Conservation (phyloP, 805 yeast species). For the Nakazawaea holstii region DNA sequence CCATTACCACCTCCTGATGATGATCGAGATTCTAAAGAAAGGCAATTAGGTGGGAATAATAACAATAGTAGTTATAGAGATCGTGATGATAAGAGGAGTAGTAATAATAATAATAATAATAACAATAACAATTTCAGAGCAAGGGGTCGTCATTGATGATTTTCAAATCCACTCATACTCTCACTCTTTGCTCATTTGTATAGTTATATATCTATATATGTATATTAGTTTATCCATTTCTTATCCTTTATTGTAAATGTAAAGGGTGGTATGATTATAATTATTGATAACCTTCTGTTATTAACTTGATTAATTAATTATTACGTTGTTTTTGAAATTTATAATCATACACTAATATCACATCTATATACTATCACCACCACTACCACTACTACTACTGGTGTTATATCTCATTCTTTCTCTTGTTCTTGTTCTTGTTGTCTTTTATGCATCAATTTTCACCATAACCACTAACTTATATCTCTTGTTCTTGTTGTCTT, state of each 20-base stretch:
- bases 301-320: too few relatives aligned
- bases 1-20: constrained; percentile 5
- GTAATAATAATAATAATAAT: neutral
- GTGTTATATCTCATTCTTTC: neutral
- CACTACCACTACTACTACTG: neutral
- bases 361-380: too few relatives aligned
- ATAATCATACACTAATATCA: too few relatives aligned
- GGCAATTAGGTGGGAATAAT: neutral
- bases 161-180: neutral
- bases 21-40: constrained; percentile 3
- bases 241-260: too few relatives aligned
- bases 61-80: constrained; percentile 1
- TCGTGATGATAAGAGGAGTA: neutral
- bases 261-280: too few relatives aligned
- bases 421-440: too few relatives aligned
- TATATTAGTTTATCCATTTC: neutral
- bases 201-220: neutral
- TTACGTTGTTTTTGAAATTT: too few relatives aligned
- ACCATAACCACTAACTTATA: too few relatives aligned
- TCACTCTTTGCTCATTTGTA: neutral
- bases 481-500: neutral
- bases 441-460: neutral
- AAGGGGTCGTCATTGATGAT: neutral
- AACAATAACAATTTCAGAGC: neutral
- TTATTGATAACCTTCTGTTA: too few relatives aligned